A percentile compares a stretch with the other conserved stretches of the same genome.
phyloP scores from a whole-genome alignment of 75 land plant genomes.

The Pinus tabuliformis region DNA sequence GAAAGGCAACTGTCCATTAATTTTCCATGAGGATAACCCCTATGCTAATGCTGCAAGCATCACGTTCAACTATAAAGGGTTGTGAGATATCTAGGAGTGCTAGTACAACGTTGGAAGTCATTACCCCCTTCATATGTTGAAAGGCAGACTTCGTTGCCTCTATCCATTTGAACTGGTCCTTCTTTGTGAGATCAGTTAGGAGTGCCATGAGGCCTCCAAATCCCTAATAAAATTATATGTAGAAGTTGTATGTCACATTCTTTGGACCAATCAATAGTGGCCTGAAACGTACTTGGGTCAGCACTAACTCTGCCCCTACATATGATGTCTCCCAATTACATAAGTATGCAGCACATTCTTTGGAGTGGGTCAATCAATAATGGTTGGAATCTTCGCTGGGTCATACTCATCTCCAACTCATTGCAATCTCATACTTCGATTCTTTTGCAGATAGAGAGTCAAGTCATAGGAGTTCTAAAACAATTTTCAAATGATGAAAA shows the following conservation, averaged over 20 bases:
- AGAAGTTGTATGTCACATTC: no score
- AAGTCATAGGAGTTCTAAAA: background rate
- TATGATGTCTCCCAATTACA: background rate
- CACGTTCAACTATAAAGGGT: slow-evolving; percentile 17
- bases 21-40: slow-evolving; percentile 16
- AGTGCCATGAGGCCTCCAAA: slow-evolving; percentile 8
- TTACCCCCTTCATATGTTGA: slow-evolving; percentile 9
- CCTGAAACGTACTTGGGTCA: background rate
- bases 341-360: background rate
- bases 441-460: background rate
- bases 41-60: slow-evolving; percentile 21
- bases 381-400: background rate
- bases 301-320: background rate
- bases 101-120: slow-evolving; percentile 10
- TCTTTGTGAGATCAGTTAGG: slow-evolving; percentile 9
- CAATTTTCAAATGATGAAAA: background rate
- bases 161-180: slow-evolving; percentile 10
- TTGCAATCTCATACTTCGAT: slow-evolving; percentile 1
- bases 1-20: slow-evolving; percentile 7
- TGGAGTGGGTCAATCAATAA: background rate
- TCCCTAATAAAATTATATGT: slow-evolving; percentile 2
- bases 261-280: no score
- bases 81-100: slow-evolving; percentile 17
- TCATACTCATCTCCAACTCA: background rate
- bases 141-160: slow-evolving; percentile 10